A percentile compares a stretch with the other conserved stretches of the same genome.
These are phyloP conservation scores for Saccharomycopsis sp. DNA, from an alignment of 805 yeast species.

Conservation along the genomic window DNA sequence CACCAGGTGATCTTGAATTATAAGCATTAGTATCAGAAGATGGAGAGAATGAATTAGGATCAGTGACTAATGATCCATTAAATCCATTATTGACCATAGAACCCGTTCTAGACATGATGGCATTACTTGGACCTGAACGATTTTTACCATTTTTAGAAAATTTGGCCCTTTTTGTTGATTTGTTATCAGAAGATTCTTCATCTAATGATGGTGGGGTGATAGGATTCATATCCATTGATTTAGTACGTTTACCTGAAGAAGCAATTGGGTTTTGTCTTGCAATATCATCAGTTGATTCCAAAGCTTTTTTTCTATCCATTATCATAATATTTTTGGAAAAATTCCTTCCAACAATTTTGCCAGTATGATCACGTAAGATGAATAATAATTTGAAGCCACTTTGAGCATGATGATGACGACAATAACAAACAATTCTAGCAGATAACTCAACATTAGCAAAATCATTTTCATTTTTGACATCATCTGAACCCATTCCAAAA, in stretches of 20 bases:
- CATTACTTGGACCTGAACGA: not conserved
- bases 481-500: not conserved
- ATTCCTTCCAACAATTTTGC: conserved; percentile 60
- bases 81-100: not conserved
- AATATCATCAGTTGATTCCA: conserved; percentile 9
- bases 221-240: conserved; percentile 9
- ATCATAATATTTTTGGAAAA: conserved; percentile 73
- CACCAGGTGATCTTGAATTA: conserved; percentile 12
- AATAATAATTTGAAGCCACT: conserved; percentile 71
- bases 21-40: conserved; percentile 10
- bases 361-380: conserved; percentile 48
- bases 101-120: no score
- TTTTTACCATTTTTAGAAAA: not conserved
- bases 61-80: not conserved
- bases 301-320: conserved; percentile 83
- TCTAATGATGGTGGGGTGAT: conserved; percentile 16
- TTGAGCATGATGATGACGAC: conserved; percentile 89
- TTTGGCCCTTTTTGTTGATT: not conserved
- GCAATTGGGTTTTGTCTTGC: not conserved
- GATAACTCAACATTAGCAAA: conserved; percentile 36
- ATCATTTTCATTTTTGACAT: conserved; percentile 1
- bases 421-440: conserved; percentile 85
- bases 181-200: conserved; percentile 12
- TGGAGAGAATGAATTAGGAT: conserved; percentile 8
- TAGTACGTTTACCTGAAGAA: conserved; percentile 2